Conservation (phyloP, 306 rosid genomes). For the Medicago ruthenica region DNA sequence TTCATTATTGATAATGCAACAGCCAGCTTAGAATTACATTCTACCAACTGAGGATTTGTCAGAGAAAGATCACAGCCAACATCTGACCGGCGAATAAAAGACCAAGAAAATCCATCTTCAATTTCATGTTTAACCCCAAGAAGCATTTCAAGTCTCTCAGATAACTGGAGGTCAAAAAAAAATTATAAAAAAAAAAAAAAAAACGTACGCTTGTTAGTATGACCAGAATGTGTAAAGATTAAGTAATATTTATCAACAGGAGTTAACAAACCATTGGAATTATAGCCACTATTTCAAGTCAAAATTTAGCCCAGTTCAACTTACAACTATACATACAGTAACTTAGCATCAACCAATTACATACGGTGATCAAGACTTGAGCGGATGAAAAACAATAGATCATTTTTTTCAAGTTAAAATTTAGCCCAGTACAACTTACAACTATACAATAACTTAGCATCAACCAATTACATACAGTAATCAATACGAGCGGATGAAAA, state of each 20-base stretch:
- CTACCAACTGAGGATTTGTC: conserved; percentile 55
- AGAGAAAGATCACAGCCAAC: conserved; percentile 57
- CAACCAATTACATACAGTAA: conserved; percentile 32
- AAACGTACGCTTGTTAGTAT: not conserved
- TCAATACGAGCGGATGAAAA: not conserved
- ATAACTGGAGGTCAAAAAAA: conserved; percentile 67
- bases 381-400: not conserved
- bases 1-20: conserved; percentile 86
- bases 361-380: conserved; percentile 9
- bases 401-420: conserved; percentile 31
- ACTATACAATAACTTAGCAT: conserved; percentile 35
- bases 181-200: conserved; percentile 11
- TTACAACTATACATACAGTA: conserved; percentile 26
- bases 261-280: conserved; percentile 27
- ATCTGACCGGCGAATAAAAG: conserved; percentile 73
- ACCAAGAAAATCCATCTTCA: conserved; percentile 87
- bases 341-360: conserved; percentile 35
- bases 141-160: conserved; percentile 67
- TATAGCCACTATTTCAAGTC: conserved; percentile 28
- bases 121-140: conserved; percentile 80
- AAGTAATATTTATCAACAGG: conserved; percentile 36
- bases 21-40: conserved; percentile 86
- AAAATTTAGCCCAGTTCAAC: conserved; percentile 34
- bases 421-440: conserved; percentile 30
- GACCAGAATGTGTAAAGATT: conserved; percentile 15